Evolutionary conservation across 352 stramenopile species (phyloP), one percentile per base, ranked within the genome.

Genomic region (Globisporangium recalcitrans): DNA sequence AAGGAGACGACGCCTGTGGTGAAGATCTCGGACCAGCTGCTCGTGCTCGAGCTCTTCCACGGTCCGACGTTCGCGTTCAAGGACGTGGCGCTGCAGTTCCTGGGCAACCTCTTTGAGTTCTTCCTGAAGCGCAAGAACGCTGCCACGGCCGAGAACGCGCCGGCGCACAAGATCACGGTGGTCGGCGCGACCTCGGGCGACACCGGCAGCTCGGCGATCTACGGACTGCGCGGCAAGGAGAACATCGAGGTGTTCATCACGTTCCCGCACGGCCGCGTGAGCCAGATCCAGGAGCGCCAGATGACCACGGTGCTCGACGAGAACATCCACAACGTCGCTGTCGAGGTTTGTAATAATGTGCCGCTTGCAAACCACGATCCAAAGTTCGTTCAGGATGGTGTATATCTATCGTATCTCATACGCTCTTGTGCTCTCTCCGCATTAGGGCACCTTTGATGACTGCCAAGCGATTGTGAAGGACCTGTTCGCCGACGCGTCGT

Each of bases 41-140:
- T 90, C 58, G 80, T 98, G 53, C 80, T 99, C 66, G 97, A 99
- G 85, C 91, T 99, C 31, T 99, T 99, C 80, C 97, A 99, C 70
- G 97, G 97, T 63, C 97, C 97, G 26, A 99, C 97, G 38, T 99
- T 99, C 73, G 97, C 97, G 22, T 99, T 99, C 82, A 99, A 99
- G 80, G 97, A 99, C 79, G 98, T 99, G 55, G 97, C 97, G 57
- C 76, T 99, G 34, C 97, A 99, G 82, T 99, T 99, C 75, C 81
- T 99, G 16, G 97, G 97, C 58, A 98, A 99, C 71, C 88, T 99
- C 31, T 99, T 99, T 67, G 97, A 99, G 83, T 99, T 99, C 76
- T 99, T 99, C 67, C 75, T 99, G 49, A 82, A 94, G 65, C 82
- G 89, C 60, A 91, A 90, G 70, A 95, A 93, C 65, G 85, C 70